A percentile compares a stretch with the other conserved stretches of the same genome.
Evolutionary conservation across 73 alveolate species (phyloP).

Genomic region (Durusdinium trenchii): DNA sequence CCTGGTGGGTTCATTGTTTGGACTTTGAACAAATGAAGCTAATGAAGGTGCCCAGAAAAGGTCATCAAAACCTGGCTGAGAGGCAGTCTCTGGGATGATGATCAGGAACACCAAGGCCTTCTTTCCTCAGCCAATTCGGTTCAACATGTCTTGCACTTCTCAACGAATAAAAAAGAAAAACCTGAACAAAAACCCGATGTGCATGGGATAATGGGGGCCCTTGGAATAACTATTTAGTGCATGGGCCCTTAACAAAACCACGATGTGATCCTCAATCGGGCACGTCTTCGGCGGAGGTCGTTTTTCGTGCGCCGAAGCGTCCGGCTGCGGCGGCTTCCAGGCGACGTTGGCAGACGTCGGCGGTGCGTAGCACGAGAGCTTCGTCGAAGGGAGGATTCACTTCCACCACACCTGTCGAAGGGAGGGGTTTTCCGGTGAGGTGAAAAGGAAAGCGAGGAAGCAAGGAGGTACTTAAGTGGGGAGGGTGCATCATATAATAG

Average conservation of each 20-base stretch:
- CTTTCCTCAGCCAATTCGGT: background rate
- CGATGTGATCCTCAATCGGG: no score
- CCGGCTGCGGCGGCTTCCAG: slow-evolving; percentile 19
- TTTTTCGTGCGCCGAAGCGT: background rate
- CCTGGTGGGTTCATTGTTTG: no score
- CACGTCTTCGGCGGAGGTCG: no score
- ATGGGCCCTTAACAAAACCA: no score
- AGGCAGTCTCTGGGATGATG: slow-evolving; percentile 70
- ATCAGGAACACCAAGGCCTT: slow-evolving; percentile 26
- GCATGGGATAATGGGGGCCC: no score
- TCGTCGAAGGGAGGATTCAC: slow-evolving; percentile 86
- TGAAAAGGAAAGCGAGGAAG: background rate
- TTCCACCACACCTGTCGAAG: background rate
- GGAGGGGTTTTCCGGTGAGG: background rate
- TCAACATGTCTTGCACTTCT: no score
- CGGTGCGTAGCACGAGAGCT: slow-evolving; percentile 10
- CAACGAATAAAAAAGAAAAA: no score
- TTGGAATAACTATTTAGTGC: no score
- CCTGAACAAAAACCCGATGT: no score
- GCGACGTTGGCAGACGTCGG: background rate
- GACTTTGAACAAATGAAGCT: no score
- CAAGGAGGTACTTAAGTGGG: background rate
- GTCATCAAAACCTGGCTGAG: background rate
- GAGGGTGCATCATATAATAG: background rate
- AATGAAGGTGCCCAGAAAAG: background rate